Evolutionary conservation across 225 moss, liverwort and hornwort species (phyloP), one percentile per base, ranked within the genome.

Genomic region (Bryoerythrophyllum caledonicum): DNA sequence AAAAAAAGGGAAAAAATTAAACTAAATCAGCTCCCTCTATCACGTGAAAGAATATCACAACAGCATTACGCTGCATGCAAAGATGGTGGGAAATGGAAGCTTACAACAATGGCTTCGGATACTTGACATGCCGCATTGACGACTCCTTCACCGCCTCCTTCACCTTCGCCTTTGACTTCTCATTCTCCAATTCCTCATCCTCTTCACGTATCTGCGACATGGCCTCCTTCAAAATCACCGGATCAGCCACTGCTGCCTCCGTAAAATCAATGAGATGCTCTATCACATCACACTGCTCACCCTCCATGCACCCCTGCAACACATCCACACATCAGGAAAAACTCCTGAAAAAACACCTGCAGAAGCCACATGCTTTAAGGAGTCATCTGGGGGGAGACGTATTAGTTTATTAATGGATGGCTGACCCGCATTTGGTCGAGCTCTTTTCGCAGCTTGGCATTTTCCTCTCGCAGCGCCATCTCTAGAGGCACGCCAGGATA

Each of bases 231-330:
- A 87, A 76, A 8, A 87, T 84, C 34, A 72, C 76, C 20, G 89
- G 82, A 44, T 91, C 81, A n/a, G 83, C 66, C 21, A 76, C 92
- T 16, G 84, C 79, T 43, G 84, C 49, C 78, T 92, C 94, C 20
- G 96, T 94, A 68, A 97, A 91, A 74, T 88, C 90, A 60, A 97
- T 90, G 46, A 97, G 90, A 79, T 85, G 92, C 71, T 94, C 92
- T 40, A 97, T 91, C 70, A 97, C 89, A 63, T 88, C 85, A 65
- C 94, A 92, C 78, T 93, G 84, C 56, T 88, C 91, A 41, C 78
- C 17, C 63, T 90, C 92, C 90, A 75, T 91, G 74, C 79, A 74
- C 21, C 81, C 90, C 87, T 87, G 76, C 63, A 67, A 26, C 27
- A 35, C n/a, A 28, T 21, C 8, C 38, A 38, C 24, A 24, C n/a